phyloP scores from a whole-genome alignment of 192 early-diverging fungal genomes.

The Entomortierella lignicola region DNA sequence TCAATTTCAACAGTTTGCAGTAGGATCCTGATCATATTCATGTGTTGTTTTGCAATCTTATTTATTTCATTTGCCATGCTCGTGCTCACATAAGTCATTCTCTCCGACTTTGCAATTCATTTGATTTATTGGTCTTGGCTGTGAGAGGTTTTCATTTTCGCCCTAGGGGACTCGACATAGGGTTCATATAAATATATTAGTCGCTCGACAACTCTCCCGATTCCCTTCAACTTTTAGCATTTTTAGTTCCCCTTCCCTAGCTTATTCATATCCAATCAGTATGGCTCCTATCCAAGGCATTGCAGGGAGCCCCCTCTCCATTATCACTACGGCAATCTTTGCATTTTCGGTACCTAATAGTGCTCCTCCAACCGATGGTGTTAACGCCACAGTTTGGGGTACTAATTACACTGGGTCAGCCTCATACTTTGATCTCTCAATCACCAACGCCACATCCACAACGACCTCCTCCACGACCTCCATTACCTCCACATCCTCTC shows the following conservation, averaged over 20 bases:
- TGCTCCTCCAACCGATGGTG: constrained; percentile 32
- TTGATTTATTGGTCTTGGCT: background rate
- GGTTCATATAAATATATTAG: background rate
- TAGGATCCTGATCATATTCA: too few species aligned
- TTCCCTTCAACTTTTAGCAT: background rate
- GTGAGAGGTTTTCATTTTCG: background rate
- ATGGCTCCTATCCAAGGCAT: constrained; percentile 49
- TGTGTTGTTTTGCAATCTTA: too few species aligned
- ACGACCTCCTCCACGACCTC: constrained; percentile 1
- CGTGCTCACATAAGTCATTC: too few species aligned
- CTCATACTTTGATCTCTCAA: constrained; percentile 34
- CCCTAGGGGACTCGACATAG: too few species aligned
- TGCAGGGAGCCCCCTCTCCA: constrained; percentile 35
- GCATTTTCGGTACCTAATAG: constrained; percentile 42
- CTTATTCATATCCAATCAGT: background rate
- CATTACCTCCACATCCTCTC: constrained; percentile 4
- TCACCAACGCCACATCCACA: constrained; percentile 2
- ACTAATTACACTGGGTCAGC: constrained; percentile 40
- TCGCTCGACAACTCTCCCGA: too few species aligned
- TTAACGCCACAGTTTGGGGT: constrained; percentile 37
- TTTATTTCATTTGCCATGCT: too few species aligned
- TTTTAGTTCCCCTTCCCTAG: background rate
- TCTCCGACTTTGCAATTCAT: background rate
- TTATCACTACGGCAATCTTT: constrained; percentile 48
- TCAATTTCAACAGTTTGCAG: too few species aligned